phyloP scores from a whole-genome alignment of 805 yeast genomes.

The Tetrapisispora pingtungensis region DNA sequence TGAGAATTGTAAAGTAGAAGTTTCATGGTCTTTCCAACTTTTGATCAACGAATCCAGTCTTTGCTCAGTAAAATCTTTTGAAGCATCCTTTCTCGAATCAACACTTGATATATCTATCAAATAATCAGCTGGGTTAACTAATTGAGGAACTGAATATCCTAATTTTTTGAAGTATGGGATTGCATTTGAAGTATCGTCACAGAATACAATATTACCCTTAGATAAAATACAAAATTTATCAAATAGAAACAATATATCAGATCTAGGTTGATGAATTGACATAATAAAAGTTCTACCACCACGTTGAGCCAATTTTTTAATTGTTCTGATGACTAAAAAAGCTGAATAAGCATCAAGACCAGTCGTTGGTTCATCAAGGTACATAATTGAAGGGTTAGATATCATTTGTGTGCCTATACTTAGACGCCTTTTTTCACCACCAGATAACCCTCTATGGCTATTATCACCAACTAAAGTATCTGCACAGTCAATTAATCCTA shows the following conservation, averaged over 20 bases:
- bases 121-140: conserved; percentile 54
- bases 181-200: conserved; percentile 37
- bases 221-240: conserved; percentile 62
- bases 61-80: conserved; percentile 28
- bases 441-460: conserved; percentile 55
- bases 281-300: conserved; percentile 63
- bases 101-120: conserved; percentile 48
- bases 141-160: conserved; percentile 37
- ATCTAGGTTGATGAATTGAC: conserved; percentile 78
- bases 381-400: conserved; percentile 64
- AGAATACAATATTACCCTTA: conserved; percentile 46
- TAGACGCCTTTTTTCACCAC: conserved; percentile 74
- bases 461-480: conserved; percentile 49
- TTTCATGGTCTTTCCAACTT: conserved; percentile 30
- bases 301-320: conserved; percentile 44
- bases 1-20: conserved; percentile 1
- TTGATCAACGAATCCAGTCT: conserved; percentile 30
- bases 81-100: conserved; percentile 36
- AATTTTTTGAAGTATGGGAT: conserved; percentile 40
- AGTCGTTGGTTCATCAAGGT: conserved; percentile 82
- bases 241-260: conserved; percentile 59
- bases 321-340: conserved; percentile 46
- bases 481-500: conserved; percentile 57
- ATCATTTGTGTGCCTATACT: conserved; percentile 71
- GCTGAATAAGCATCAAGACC: conserved; percentile 79